Evolutionary conservation across 2,329 filamentous ascomycete genomes (phyloP).

Genomic region (Xenoacremonium recifei): DNA sequence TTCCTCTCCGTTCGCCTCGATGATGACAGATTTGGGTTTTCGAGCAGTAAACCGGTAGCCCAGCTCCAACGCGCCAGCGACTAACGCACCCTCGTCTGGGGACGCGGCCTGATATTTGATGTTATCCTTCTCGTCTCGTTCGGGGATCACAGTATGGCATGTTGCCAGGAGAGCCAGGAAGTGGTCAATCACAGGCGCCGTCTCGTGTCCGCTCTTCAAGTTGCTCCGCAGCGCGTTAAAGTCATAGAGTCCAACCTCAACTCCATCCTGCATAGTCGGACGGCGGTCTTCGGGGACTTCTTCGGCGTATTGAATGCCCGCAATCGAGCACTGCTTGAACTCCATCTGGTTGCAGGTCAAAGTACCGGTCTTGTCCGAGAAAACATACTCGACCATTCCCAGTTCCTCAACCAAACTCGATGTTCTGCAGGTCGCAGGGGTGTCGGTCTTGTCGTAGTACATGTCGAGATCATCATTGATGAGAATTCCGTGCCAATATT

Average conservation of each 20-base stretch:
- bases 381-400: slow-evolving; percentile 97
- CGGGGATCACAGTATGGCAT: slow-evolving; percentile 97
- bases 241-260: slow-evolving; percentile 78
- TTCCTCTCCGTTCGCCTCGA: slow-evolving; percentile 70
- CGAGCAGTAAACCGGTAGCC: slow-evolving; percentile 90
- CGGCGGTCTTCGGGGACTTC: slow-evolving; percentile 88
- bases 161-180: slow-evolving; percentile 85
- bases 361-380: slow-evolving; percentile 96
- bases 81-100: slow-evolving; percentile 94
- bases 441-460: slow-evolving; percentile 94
- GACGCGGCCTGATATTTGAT: slow-evolving; percentile 99
- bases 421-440: slow-evolving; percentile 91
- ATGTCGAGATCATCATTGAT: slow-evolving; percentile 98
- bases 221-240: slow-evolving; percentile 76
- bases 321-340: slow-evolving; percentile 78
- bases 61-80: slow-evolving; percentile 81
- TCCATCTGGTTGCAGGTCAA: slow-evolving; percentile 99
- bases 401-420: slow-evolving; percentile 96
- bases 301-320: slow-evolving; percentile 89
- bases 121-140: slow-evolving; percentile 72
- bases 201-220: slow-evolving; percentile 52
- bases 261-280: slow-evolving; percentile 73
- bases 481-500: slow-evolving; percentile 95
- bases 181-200: slow-evolving; percentile 62
- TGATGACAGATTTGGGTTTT: slow-evolving; percentile 84